Base-by-base conservation (phyloP, 768 basidiomycete genomes). In the Kwoniella shandongensis region DNA sequence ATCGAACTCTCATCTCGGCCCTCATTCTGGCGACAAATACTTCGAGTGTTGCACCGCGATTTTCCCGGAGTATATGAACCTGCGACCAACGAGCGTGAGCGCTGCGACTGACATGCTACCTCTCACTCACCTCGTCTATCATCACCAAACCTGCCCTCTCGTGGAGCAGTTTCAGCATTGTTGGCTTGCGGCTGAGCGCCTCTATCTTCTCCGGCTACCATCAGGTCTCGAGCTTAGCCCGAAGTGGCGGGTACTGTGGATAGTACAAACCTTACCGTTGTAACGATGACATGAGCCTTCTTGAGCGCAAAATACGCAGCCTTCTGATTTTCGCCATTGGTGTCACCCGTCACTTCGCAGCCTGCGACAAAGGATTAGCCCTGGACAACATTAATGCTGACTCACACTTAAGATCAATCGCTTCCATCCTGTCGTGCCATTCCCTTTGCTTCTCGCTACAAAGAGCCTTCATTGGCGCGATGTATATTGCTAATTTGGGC, bases 21-120 rank as follows among this genome's bases (percentile, higher is more conserved):
- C 88, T 93, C 90, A 98, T 94, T 23, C 96, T 85, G 2, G 89
- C 88, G 42, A 93, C 81, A n/a, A 98, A 84, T 17, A 94, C 94
- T 78, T 99, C 96, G 2, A 99, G 81, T 1, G 88, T 91, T 52
- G 91, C 88, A 18, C 96, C 96, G 30, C 96, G 84, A 22, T 81
- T 80, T 77, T 98, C 96, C 49, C 90, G 88, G 18, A 99, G 81
- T 54, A 94, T 85, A 70, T 99, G 94, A 1, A 97, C 89, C 88
- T 98, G 67, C 13, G 13, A 6, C 32, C n/a, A n/a, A n/a, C n/a
- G n/a, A 45, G 2, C 25, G 3, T 47, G 26, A 59, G 23, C 57
- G 58, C 44, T 42, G 4, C 12, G 10, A 17, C 35, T 6, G 38
- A n/a, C 17, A 39, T 27, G 12, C 8, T 15, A 11, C 35, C 25